Evolutionary conservation across 208 protist species (phyloP).

Genomic region (Leishmania amazonensis): DNA sequence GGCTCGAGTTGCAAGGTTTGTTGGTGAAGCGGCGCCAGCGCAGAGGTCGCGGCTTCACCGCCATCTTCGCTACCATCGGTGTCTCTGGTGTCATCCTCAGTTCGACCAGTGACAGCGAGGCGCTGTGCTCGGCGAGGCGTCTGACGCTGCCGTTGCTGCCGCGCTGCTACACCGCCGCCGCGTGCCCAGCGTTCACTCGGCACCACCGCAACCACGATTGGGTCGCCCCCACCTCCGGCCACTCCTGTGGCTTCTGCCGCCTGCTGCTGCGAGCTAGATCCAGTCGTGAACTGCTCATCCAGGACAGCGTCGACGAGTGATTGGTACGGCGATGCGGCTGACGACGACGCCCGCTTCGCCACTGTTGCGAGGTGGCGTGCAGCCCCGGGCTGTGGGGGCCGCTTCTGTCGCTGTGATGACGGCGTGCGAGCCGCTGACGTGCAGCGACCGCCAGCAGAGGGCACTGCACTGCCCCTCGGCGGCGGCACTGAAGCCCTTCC

Average conservation of each 20-base stretch:
- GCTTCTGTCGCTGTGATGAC: neutral
- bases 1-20: constrained; percentile 13
- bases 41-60: neutral
- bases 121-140: neutral
- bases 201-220: neutral
- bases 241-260: neutral
- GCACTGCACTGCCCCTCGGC: neutral
- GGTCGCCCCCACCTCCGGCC: neutral
- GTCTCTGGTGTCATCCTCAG: neutral
- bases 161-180: neutral
- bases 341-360: neutral
- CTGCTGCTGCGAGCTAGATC: neutral
- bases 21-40: constrained; percentile 4
- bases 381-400: neutral
- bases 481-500: neutral
- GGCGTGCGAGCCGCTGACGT: neutral
- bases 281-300: neutral
- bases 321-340: constrained; percentile 7
- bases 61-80: neutral
- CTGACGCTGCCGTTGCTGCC: neutral
- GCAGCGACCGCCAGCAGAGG: neutral
- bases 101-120: neutral
- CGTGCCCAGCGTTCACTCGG: neutral
- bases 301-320: constrained; percentile 12
- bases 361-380: neutral